phyloP scores from a whole-genome alignment of 139 green algal species.

The Monoraphidium neglectum region DNA sequence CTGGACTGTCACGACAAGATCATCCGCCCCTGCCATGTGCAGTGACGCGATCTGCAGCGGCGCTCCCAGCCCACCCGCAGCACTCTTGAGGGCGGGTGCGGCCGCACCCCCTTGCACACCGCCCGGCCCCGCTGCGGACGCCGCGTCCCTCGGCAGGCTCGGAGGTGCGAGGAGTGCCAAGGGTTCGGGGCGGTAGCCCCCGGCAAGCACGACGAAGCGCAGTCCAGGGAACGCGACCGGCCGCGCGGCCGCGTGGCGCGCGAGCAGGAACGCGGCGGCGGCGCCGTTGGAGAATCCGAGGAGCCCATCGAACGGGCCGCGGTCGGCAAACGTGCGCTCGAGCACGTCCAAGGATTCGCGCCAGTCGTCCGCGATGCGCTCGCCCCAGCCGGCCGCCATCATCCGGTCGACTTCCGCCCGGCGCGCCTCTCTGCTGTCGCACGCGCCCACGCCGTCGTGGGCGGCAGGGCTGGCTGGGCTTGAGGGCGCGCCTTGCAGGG shows the following conservation, averaged over 20 bases:
- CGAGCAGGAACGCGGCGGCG: slow-evolving; percentile 49
- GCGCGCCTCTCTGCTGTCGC: neutral
- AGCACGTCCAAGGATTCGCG: slow-evolving; percentile 25
- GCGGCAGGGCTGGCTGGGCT: neutral
- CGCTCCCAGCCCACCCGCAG: neutral
- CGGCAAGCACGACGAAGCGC: slow-evolving; percentile 38
- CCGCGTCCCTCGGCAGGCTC: neutral
- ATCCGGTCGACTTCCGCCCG: slow-evolving; percentile 1
- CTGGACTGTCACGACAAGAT: slow-evolving; percentile 31
- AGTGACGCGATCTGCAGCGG: slow-evolving; percentile 34
- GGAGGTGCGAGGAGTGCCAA: slow-evolving; percentile 27
- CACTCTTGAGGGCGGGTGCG: too few relatives aligned
- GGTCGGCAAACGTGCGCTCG: neutral
- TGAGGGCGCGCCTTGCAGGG: neutral
- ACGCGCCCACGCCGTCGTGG: too few relatives aligned
- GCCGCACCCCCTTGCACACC: too few relatives aligned
- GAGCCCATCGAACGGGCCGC: slow-evolving; percentile 38
- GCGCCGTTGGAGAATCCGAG: slow-evolving; percentile 60
- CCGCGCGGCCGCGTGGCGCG: slow-evolving; percentile 6
- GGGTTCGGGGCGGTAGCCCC: slow-evolving; percentile 49
- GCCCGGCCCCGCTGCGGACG: too few relatives aligned
- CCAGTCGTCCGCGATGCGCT: slow-evolving; percentile 35
- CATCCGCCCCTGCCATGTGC: slow-evolving; percentile 40
- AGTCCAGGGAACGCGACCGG: slow-evolving; percentile 8
- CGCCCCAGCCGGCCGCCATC: slow-evolving; percentile 32